Evolutionary conservation across 768 basidiomycete genomes (phyloP).

Genomic region (Antrodiella citrinella): DNA sequence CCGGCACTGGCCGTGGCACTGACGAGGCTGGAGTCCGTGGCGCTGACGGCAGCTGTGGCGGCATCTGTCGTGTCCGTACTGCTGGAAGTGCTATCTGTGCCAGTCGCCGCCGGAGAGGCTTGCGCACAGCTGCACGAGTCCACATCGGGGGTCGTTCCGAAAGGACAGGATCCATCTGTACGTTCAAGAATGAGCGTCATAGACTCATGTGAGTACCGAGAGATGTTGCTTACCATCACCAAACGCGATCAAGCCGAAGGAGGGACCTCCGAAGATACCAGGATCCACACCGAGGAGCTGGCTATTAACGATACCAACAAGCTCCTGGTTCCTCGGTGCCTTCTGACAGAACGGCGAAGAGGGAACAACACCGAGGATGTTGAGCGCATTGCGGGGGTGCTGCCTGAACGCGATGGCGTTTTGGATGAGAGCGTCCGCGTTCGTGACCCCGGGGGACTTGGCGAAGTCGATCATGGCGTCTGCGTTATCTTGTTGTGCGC

Average conservation of each 20-base stretch:
- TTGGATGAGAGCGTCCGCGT: conserved; percentile 32
- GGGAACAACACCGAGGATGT: conserved; percentile 34
- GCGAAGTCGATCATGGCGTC: conserved; percentile 46
- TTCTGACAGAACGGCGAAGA: conserved; percentile 48
- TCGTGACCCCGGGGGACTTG: conserved; percentile 30
- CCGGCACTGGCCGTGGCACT: background rate
- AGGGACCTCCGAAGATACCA: conserved; percentile 43
- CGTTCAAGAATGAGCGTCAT: background rate
- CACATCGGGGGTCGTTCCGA: conserved; percentile 33
- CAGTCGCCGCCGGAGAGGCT: too few relatives aligned
- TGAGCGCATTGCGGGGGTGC: conserved; percentile 36
- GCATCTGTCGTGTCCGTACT: background rate
- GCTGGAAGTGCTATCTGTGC: too few relatives aligned
- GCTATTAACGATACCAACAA: conserved; percentile 42
- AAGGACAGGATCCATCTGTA: conserved; percentile 38
- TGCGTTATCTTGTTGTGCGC: conserved; percentile 41
- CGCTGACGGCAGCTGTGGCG: background rate
- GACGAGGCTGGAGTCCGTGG: background rate
- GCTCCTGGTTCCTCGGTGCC: conserved; percentile 40
- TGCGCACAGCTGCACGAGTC: conserved; percentile 32
- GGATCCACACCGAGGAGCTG: conserved; percentile 47
- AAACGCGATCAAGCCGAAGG: conserved; percentile 38
- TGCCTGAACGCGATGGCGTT: conserved; percentile 35
- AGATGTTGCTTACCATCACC: conserved; percentile 32
- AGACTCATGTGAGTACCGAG: too few relatives aligned